Conservation (phyloP, 2,329 filamentous ascomycete species). For the Fusarium ambrosium region DNA sequence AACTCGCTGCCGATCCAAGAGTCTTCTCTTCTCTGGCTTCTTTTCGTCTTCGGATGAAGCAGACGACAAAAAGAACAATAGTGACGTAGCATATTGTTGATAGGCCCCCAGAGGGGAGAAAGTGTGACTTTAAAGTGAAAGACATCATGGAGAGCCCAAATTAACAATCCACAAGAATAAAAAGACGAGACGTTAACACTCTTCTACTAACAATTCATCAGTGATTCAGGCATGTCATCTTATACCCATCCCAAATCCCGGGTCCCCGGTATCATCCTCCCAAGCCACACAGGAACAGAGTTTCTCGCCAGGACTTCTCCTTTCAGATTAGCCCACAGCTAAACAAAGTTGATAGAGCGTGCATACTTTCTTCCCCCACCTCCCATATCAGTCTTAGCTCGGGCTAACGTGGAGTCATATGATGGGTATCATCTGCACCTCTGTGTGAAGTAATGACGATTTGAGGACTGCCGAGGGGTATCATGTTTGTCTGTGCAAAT, state of each 20-base stretch:
- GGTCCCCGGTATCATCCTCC: background rate
- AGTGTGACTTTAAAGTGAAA: too few species aligned
- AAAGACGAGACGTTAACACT: too few species aligned
- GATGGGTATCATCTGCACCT: background rate
- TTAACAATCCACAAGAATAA: background rate
- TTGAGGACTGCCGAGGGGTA: background rate
- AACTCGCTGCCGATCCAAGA: background rate
- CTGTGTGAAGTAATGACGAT: background rate
- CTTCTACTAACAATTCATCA: background rate
- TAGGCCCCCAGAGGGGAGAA: too few species aligned
- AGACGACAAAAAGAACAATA: background rate
- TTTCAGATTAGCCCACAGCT: background rate
- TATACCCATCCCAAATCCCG: background rate
- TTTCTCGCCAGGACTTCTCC: conserved; percentile 5
- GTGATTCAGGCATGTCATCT: background rate
- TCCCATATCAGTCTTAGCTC: conserved; percentile 6
- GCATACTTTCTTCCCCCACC: conserved; percentile 11
- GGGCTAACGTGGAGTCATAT: background rate
- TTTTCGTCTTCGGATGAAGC: background rate
- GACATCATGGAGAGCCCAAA: background rate
- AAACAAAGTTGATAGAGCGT: too few species aligned
- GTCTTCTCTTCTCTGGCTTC: background rate
- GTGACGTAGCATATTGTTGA: background rate
- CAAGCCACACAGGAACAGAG: background rate
- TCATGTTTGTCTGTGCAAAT: background rate